Base-by-base conservation (phyloP, 2,329 filamentous ascomycete species). In the Dichotomopilus funicola region DNA sequence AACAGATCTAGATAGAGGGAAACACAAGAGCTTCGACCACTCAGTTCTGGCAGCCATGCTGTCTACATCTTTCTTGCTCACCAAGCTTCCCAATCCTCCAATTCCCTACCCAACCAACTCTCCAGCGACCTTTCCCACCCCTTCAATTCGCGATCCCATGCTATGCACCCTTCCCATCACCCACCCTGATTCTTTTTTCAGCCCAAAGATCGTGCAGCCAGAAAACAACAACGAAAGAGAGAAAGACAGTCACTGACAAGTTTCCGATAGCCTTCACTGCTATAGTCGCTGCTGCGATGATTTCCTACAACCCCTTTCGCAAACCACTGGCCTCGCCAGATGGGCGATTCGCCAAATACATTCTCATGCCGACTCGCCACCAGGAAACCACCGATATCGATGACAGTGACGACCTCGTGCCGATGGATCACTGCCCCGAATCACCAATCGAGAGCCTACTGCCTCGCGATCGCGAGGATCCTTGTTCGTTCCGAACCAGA, bases 401-500 rank as follows among this genome's bases (percentile, higher is more conserved):
- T 31, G 45, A 49, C 13, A 19, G 45, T 5, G 9, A 34, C 2
- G 12, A 34, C 4, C 19, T 43, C n/a, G 9, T 49, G 19, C 3
- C 33, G 3, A 41, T 53, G 13, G 37, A 41, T 1, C 7, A 35
- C 31, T 44, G 40, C 6, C 10, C 49, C 6, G 11, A 6, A 13
- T 45, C 38, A 5, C 42, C 54, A 1, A 36, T 54, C 12, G 49
- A 49, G 41, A 49, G 40, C 33, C 48, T 31, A 9, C 35, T 47
- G 19, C 54, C 53, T 2, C 46, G 49, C 31, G 52, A 31, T 34
- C 54, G 58, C 11, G 55, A 55, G 35, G 46, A 59, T 10, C 54
- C 59, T 31, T 61, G 58, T 40, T 44, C 42, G 31, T 59, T 59
- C 31, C 51, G 61, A 12, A 60, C 61, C 11, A 56, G 54, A 10